Evolutionary conservation across 306 rosid species (phyloP), one percentile per base, ranked within the genome.

Genomic region (Amphicarpaea edgeworthii): DNA sequence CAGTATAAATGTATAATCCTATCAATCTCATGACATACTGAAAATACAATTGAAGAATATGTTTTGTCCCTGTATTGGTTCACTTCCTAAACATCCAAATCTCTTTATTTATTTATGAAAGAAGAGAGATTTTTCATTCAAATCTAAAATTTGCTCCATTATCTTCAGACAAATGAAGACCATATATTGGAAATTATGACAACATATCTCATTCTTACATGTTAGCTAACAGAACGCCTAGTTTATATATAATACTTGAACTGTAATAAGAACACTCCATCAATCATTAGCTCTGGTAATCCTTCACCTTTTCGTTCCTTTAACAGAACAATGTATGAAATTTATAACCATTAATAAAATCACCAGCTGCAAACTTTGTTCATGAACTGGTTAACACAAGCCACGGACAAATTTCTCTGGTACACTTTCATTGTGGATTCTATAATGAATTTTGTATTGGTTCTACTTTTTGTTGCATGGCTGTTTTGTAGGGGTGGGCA

Each of bases 311-410:
- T 57, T 37, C 21, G 40, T 73, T 10, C 4, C 54, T 50, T n/a
- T 73, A 49, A 5, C 16, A 2, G n/a, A 42, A 72, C 30, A 10
- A 46, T 38, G 15, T 26, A 24, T 14, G 55, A 49, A 59, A 59
- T 65, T 23, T 55, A 38, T 6, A 59, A 77, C 26, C 32, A 23
- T 16, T 20, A 72, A 40, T 26, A 42, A 77, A 77, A 16, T 50
- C 12, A 41, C 11, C 15, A 30, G 71, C 49, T 24, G 32, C 42
- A 28, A 38, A 65, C 71, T 55, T 37, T 77, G 79, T 59, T 82
- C 72, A 28, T 66, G 41, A 43, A 79, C 54, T 49, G 34, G 68
- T 49, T 80, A 78, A 60, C 83, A 78, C 19, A 10, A 4, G 42
- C 37, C 54, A 11, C 12, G 20, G 9, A 63, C 21, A 40, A n/a